Base-by-base conservation (phyloP, 371 early-diverging fungal species). In the Vairimorpha ceranae region DNA sequence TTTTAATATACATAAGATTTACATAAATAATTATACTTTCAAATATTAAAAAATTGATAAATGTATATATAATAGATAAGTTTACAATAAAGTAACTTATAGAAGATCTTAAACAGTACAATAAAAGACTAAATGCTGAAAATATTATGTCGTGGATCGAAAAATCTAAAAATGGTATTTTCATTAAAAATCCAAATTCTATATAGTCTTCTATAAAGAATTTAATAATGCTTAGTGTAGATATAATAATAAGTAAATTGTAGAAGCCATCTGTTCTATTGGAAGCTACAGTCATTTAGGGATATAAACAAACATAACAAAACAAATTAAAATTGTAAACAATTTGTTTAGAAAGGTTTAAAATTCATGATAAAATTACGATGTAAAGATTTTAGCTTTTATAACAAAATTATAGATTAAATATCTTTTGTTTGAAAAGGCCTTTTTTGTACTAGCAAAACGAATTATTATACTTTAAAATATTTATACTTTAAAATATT, bases 161-260 rank as follows among this genome's bases (percentile, higher is more conserved):
- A 23, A 74, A 29, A 19, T 65, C 61, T 30, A 19, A 25, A 3
- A 74, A 60, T 14, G 74, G 74, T 17, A 74, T 23, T 12, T 56
- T 59, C 67, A 74, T 67, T 25, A 74, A 36, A 35, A 54, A 60
- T 21, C 67, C 74, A 38, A 45, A 67, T 32, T 74, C 68, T 46
- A 35, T 74, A 19, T 61, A 63, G 48, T 74, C 65, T 36, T 74
- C 74, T 67, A 67, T 48, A 27, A 67, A 35, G 46, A 65, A 67
- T 56, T 48, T 66, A n/a, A 58, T 19, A 0, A 74, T 67, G 46
- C 67, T 67, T 19, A 74, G 48, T 41, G 59, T 38, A 19, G 74
- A 36, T 23, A 74, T 60, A 14, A 74, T 56, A 27, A 48, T 51
- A 0, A 65, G n/a, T 17, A 74, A 33, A 43, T 74, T 74, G 21